Base-by-base conservation (phyloP, 2,329 filamentous ascomycete species). In the Neopestalotiopsis rosae region DNA sequence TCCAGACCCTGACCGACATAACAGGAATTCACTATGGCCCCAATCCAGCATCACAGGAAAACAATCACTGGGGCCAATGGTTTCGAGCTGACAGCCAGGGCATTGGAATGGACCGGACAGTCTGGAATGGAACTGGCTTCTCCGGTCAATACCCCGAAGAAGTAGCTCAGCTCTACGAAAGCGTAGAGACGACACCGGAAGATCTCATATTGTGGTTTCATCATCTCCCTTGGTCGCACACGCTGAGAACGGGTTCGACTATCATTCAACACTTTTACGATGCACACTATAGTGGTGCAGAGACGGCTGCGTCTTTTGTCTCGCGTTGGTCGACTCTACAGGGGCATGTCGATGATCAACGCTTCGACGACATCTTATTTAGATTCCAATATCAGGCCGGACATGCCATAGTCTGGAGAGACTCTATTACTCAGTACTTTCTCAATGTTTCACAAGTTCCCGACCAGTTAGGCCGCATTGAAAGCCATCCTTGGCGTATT, bases 201-300 rank as follows among this genome's bases (percentile, higher is more conserved):
- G 83, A 93, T 28, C 81, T 93, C 1, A 78, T 93, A 2, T 81
- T 93, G 2, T 94, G 91, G 91, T 93, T 93, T 79, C 91, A 93
- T 76, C 91, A 94, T 74, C 89, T 93, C 0, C 86, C 86, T 3
- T 94, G 92, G 76, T 91, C 88, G 0, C 87, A 91, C 52, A 78
- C 76, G 6, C 84, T 93, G 1, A 83, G 52, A n/a, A 88, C 86
- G 0, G 89, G 90, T 12, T 88, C 90, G 77, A 91, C 91, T 0
- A 89, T 93, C 2, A 89, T 89, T 74, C 82, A 86, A 74, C 79
- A 84, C 67, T 85, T 85, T 72, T 90, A 89, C 80, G 83, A 85
- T 69, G 82, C 84, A 30, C 84, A 85, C 73, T 82, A 84, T 69
- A 85, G 85, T 59, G 87, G 89, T 6, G 86, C 89, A 5, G 84